These are phyloP conservation scores for Ustilago xerochloae DNA, from an alignment of 1,284 basidiomycete species.

Conservation along the genomic window DNA sequence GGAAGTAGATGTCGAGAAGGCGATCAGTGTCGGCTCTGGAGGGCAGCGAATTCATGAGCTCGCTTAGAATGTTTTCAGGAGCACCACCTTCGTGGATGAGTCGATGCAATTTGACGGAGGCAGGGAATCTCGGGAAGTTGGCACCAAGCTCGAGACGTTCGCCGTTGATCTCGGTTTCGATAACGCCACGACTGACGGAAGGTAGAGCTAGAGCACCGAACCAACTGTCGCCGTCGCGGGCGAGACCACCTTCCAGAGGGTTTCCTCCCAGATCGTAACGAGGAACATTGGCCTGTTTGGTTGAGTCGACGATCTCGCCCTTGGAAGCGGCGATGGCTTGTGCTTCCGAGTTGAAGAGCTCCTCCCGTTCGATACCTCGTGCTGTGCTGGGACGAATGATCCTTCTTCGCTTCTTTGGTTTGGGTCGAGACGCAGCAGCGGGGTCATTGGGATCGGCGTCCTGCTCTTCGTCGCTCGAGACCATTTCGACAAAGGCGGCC, in stretches of 20 bases:
- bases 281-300: slow-evolving; percentile 19
- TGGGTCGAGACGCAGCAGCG: slow-evolving; percentile 15
- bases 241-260: slow-evolving; percentile 60
- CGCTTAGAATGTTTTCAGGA: slow-evolving; percentile 52
- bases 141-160: slow-evolving; percentile 62
- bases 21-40: slow-evolving; percentile 50
- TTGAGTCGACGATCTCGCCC: slow-evolving; percentile 48
- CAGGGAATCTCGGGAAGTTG: slow-evolving; percentile 61
- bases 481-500: slow-evolving; percentile 45
- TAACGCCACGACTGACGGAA: slow-evolving; percentile 58
- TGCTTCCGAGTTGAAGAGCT: slow-evolving; percentile 56
- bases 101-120: slow-evolving; percentile 58
- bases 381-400: slow-evolving; percentile 48
- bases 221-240: slow-evolving; percentile 61
- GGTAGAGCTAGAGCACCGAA: slow-evolving; percentile 64
- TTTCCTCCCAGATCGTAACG: slow-evolving; percentile 51
- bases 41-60: slow-evolving; percentile 61
- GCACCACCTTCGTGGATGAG: slow-evolving; percentile 65
- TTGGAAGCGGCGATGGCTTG: slow-evolving; percentile 48
- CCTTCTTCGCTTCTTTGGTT: slow-evolving; percentile 43
- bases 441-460: slow-evolving; percentile 26
- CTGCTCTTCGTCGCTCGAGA: slow-evolving; percentile 45
- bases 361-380: slow-evolving; percentile 59
- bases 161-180: slow-evolving; percentile 63
- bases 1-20: slow-evolving; percentile 63